phyloP scores from a whole-genome alignment of 2,329 filamentous ascomycete genomes.

The Juglanconis oblonga region DNA sequence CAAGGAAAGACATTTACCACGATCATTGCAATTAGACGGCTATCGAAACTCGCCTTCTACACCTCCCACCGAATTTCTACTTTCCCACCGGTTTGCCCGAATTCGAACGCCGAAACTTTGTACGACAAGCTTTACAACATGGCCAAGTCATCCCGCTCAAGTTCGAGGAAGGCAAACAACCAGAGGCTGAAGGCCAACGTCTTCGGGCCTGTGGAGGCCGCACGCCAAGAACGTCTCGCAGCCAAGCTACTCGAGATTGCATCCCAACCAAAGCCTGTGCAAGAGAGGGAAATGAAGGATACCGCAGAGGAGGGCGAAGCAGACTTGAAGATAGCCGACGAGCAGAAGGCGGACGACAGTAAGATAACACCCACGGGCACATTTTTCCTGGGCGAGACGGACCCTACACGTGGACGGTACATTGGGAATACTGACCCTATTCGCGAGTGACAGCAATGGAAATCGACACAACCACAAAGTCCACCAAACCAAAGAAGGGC shows the following conservation, averaged over 20 bases:
- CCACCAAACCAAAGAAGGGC: slow-evolving; percentile 42
- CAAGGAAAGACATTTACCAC: not conserved
- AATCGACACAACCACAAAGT: slow-evolving; percentile 43
- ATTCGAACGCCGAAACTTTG: not conserved
- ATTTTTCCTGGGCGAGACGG: not conserved
- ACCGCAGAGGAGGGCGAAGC: slow-evolving; percentile 43
- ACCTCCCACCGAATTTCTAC: not conserved
- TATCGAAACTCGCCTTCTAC: not conserved
- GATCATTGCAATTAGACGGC: not conserved
- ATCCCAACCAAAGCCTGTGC: slow-evolving; percentile 67
- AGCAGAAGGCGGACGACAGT: slow-evolving; percentile 28
- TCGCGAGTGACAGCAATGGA: slow-evolving; percentile 50
- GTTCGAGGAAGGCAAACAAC: slow-evolving; percentile 79
- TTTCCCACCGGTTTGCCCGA: not conserved
- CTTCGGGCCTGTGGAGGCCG: slow-evolving; percentile 79
- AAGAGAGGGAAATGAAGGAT: slow-evolving; percentile 37
- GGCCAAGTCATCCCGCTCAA: slow-evolving; percentile 85
- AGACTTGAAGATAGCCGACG: slow-evolving; percentile 27
- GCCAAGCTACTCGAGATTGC: slow-evolving; percentile 82
- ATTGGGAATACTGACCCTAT: not conserved
- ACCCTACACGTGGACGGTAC: not conserved
- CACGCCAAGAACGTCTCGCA: slow-evolving; percentile 77
- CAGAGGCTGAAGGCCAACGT: slow-evolving; percentile 74
- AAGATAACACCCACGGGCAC: slow-evolving; percentile 25
- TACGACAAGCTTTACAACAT: slow-evolving; percentile 44